Evolutionary conservation across 768 basidiomycete species (phyloP).

Genomic region (Hygrophorus pudorinus): DNA sequence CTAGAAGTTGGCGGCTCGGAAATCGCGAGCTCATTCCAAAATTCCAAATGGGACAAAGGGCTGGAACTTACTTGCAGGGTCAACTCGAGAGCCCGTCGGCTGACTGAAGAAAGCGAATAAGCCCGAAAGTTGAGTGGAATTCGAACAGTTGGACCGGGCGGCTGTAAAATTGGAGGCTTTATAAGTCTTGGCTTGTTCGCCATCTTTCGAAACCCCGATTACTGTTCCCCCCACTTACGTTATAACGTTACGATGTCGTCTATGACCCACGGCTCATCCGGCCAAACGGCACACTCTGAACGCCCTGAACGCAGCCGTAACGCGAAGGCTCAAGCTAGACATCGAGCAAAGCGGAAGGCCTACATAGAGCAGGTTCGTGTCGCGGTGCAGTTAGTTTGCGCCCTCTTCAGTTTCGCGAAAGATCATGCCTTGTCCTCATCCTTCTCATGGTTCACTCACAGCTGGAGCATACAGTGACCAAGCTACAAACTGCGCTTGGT

Average conservation of each 20-base stretch:
- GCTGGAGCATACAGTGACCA: constrained; percentile 82
- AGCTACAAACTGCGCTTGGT: constrained; percentile 67
- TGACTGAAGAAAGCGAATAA: constrained; percentile 41
- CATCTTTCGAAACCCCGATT: constrained; percentile 18
- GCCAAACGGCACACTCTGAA: constrained; percentile 47
- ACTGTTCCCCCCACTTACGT: constrained; percentile 41
- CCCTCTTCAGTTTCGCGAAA: constrained; percentile 5
- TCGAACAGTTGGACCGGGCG: constrained; percentile 1
- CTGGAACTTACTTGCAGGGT: constrained; percentile 25
- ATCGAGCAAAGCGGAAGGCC: constrained; percentile 87
- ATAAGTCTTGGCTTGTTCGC: constrained; percentile 7
- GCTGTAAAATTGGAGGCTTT: constrained; percentile 5
- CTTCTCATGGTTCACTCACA: constrained; percentile 16
- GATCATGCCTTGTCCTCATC: not conserved
- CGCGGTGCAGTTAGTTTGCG: constrained; percentile 3
- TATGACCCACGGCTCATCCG: constrained; percentile 24
- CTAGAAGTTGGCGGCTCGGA: constrained; percentile 1
- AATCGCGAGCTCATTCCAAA: not conserved
- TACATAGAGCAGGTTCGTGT: constrained; percentile 76
- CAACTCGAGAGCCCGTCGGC: constrained; percentile 26
- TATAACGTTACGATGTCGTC: constrained; percentile 46
- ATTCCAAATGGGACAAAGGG: constrained; percentile 16
- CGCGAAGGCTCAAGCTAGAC: constrained; percentile 80
- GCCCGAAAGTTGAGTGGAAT: constrained; percentile 31
- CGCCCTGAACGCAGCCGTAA: constrained; percentile 81